These are phyloP conservation scores for Pestalotiopsis sp. DNA, from an alignment of 2,329 filamentous ascomycete species.

Conservation along the genomic window DNA sequence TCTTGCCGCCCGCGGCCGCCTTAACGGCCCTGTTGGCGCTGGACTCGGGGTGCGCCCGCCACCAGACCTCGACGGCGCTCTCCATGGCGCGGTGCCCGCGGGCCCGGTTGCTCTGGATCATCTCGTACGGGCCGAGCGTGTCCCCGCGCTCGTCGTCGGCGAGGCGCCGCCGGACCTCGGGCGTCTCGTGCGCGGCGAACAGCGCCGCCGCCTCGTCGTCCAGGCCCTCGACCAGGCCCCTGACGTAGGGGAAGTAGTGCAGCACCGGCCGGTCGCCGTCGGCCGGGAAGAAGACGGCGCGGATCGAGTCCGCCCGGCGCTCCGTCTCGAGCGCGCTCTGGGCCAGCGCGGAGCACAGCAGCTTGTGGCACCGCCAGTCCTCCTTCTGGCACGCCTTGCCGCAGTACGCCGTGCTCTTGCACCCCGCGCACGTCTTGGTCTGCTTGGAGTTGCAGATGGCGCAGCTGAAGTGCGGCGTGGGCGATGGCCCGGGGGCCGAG, in stretches of 20 bases:
- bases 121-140: background rate
- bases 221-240: background rate
- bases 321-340: background rate
- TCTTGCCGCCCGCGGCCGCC: background rate
- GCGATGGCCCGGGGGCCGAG: background rate
- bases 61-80: background rate
- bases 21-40: background rate
- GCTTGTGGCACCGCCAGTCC: background rate
- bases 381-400: background rate
- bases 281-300: background rate
- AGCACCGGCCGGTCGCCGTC: background rate
- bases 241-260: background rate
- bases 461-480: background rate
- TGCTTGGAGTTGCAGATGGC: background rate
- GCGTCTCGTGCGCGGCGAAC: background rate
- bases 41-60: background rate
- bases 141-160: background rate
- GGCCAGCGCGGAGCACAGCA: background rate
- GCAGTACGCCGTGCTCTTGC: background rate
- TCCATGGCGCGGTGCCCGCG: background rate
- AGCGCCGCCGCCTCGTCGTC: background rate
- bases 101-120: background rate
- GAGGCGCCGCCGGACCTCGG: background rate
- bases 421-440: background rate
- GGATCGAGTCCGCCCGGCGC: background rate